phyloP scores from a whole-genome alignment of 805 yeast species.

The Grigorovia transvaalensis region DNA sequence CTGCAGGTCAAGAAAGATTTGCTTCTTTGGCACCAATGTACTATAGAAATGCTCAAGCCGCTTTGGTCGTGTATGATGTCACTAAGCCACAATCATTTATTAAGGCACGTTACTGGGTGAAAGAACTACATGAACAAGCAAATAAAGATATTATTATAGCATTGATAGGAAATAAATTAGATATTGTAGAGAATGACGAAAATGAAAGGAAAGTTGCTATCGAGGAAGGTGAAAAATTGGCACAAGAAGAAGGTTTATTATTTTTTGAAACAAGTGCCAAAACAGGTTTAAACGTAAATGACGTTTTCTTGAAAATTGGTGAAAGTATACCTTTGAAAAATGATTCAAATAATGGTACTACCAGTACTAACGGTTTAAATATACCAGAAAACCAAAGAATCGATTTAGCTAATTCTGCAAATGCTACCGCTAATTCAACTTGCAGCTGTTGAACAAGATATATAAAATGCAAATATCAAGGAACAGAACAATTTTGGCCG shows the following conservation, averaged over 20 bases:
- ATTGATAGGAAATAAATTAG: conserved; percentile 86
- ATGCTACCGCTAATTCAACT: conserved; percentile 23
- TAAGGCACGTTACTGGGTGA: conserved; percentile 97
- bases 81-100: conserved; percentile 91
- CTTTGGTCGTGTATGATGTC: conserved; percentile 88
- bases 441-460: conserved; percentile 24
- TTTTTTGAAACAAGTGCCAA: conserved; percentile 95
- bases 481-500: not conserved
- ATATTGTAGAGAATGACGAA: conserved; percentile 46
- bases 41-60: conserved; percentile 95
- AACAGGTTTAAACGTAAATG: conserved; percentile 78
- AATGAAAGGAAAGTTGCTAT: conserved; percentile 58
- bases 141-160: conserved; percentile 87
- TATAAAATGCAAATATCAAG: no score
- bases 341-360: conserved; percentile 9
- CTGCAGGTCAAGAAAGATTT: conserved; percentile 97
- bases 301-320: conserved; percentile 85
- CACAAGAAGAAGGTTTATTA: conserved; percentile 81
- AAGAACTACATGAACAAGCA: conserved; percentile 91
- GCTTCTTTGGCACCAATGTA: conserved; percentile 96
- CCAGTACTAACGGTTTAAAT: conserved; percentile 12
- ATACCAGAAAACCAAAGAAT: conserved; percentile 25
- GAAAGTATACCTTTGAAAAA: conserved; percentile 56
- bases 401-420: conserved; percentile 25
- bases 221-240: conserved; percentile 79